phyloP scores from a whole-genome alignment of 371 early-diverging fungal species.

The Catenaria anguillulae region DNA sequence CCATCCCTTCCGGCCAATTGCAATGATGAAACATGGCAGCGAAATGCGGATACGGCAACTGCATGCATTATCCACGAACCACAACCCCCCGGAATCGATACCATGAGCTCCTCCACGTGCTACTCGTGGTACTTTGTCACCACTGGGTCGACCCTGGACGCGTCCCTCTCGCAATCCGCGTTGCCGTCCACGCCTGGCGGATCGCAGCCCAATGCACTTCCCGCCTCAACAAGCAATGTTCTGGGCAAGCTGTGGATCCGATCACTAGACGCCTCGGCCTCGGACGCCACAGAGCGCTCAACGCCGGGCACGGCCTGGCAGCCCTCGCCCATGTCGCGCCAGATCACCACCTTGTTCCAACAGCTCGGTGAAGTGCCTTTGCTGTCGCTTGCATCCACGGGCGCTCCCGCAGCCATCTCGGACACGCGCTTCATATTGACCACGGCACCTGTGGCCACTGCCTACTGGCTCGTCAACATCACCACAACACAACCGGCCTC shows the following conservation, averaged over 20 bases:
- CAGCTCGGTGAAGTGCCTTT: background rate
- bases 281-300: background rate
- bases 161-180: background rate
- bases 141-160: background rate
- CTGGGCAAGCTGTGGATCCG: background rate
- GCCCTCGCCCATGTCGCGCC: background rate
- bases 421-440: background rate
- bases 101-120: background rate
- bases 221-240: background rate
- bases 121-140: slow-evolving; percentile 6
- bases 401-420: background rate
- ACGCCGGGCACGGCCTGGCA: background rate
- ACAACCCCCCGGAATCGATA: too few species aligned
- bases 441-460: too few species aligned
- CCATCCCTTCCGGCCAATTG: too few species aligned
- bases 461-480: background rate
- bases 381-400: background rate
- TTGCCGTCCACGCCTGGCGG: background rate
- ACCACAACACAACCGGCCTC: background rate
- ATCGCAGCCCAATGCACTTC: background rate
- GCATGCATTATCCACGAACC: too few species aligned
- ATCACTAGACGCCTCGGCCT: too few species aligned
- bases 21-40: too few species aligned
- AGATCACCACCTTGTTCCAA: background rate
- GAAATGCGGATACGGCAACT: too few species aligned